Base-by-base conservation (phyloP, 1,284 basidiomycete genomes). In the Tremellales sp. region DNA sequence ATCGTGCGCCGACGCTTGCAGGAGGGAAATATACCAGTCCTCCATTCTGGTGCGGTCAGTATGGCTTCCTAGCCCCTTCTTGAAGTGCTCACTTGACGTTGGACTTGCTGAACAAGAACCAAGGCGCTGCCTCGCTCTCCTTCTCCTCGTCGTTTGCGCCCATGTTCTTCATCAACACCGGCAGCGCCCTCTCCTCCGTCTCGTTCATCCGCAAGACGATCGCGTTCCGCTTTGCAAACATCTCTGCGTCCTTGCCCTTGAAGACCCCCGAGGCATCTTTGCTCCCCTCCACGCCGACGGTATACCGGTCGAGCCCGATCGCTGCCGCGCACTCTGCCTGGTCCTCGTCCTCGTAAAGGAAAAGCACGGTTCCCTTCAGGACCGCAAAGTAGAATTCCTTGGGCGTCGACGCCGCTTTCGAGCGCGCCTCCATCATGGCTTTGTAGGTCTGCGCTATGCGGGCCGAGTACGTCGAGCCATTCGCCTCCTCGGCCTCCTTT, bases 11-110 rank as follows among this genome's bases (percentile, higher is more conserved):
- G 48, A 57, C 75, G 85, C 71, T 43, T 88, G 83, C n/a, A 92
- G 72, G 41, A 97, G 78, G 0, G 89, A 79, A 39, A 92, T 77
- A 68, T 95, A 97, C 92, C 93, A 97, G 69, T 97, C 92, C 73
- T 97, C 78, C 59, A 76, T 74, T 43, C 66, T 68, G 33, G 24
- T 14, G 32, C n/a, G n/a, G n/a, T 18, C 31, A 26, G 26, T 26
- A 25, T 18, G n/a, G n/a, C 34, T 7, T 18, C 9, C 34, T 10
- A 36, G 34, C 7, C 8, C n/a, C 34, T 14, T 18, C 8, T 8
- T 10, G 22, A 24, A 21, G 18, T 5, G 61, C 65, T 57, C 48
- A 62, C 67, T 89, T 86, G 49, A 83, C 76, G 64, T 84, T 88
- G 19, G 82, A 83, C 49, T 84, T 83, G 19, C 87, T 81, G 71